phyloP scores from a whole-genome alignment of 345 rosid species.

The Camelina hispida region DNA sequence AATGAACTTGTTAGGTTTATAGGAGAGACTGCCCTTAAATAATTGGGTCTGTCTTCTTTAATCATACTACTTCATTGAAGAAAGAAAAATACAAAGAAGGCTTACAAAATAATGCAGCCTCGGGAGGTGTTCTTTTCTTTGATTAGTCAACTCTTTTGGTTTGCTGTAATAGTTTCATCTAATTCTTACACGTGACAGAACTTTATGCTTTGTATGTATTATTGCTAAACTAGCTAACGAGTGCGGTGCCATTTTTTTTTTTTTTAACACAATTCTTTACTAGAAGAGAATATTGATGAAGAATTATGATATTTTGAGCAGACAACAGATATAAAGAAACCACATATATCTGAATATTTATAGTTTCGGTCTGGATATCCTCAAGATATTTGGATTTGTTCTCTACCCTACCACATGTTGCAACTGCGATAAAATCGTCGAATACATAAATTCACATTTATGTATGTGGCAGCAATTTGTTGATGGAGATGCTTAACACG shows the following conservation, averaged over 20 bases:
- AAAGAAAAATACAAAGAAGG: background rate
- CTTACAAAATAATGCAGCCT: constrained; percentile 30
- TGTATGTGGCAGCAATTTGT: background rate
- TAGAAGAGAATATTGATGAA: too few species aligned
- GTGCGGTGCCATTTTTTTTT: background rate
- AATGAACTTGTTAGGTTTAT: constrained; percentile 18
- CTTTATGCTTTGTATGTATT: constrained; percentile 7
- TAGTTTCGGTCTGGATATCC: background rate
- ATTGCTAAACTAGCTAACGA: background rate
- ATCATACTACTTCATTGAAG: constrained; percentile 15
- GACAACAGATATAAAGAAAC: too few species aligned
- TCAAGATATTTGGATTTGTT: background rate
- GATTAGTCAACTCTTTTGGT: background rate
- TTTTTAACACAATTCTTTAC: too few species aligned
- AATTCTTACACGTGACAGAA: constrained; percentile 20
- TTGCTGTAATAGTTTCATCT: background rate
- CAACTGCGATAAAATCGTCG: background rate
- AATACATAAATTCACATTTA: background rate
- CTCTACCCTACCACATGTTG: background rate
- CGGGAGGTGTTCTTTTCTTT: constrained; percentile 19
- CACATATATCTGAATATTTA: too few species aligned
- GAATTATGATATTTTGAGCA: background rate
- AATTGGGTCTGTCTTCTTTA: constrained; percentile 18
- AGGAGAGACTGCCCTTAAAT: constrained; percentile 3
- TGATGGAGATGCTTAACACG: background rate